Evolutionary conservation across 768 basidiomycete genomes (phyloP).

Genomic region (Floccularia luteovirens): DNA sequence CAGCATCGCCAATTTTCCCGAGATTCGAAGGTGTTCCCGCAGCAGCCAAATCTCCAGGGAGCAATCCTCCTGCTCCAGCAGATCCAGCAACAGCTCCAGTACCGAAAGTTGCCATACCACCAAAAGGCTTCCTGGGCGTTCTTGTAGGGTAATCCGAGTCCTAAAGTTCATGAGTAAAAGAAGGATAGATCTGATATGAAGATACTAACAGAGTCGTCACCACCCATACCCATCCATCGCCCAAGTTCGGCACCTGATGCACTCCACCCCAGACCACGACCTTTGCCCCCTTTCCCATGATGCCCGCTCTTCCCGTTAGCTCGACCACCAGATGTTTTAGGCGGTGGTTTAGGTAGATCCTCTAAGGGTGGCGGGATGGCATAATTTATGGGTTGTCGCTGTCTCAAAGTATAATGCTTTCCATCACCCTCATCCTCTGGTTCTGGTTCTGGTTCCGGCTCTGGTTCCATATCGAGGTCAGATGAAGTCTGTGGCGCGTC

Average conservation of each 20-base stretch:
- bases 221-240: constrained; percentile 67
- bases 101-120: constrained; percentile 42
- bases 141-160: constrained; percentile 68
- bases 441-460: constrained; percentile 35
- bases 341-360: constrained; percentile 46
- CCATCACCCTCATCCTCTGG: constrained; percentile 45
- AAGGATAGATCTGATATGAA: neutral
- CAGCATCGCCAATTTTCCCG: constrained; percentile 80
- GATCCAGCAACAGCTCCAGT: constrained; percentile 39
- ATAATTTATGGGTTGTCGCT: constrained; percentile 67
- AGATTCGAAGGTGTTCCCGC: constrained; percentile 81
- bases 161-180: constrained; percentile 19
- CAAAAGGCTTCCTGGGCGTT: constrained; percentile 63
- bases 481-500: constrained; percentile 40
- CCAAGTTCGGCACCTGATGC: constrained; percentile 71
- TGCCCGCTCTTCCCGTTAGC: constrained; percentile 23
- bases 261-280: constrained; percentile 66
- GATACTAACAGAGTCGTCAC: constrained; percentile 60
- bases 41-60: constrained; percentile 58
- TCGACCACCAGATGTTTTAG: constrained; percentile 23
- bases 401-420: constrained; percentile 58
- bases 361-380: constrained; percentile 78
- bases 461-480: constrained; percentile 29
- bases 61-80: constrained; percentile 44
- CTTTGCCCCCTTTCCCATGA: constrained; percentile 22